Base-by-base conservation (phyloP, 2,329 filamentous ascomycete genomes). In the Aspergillus ochraceus region DNA sequence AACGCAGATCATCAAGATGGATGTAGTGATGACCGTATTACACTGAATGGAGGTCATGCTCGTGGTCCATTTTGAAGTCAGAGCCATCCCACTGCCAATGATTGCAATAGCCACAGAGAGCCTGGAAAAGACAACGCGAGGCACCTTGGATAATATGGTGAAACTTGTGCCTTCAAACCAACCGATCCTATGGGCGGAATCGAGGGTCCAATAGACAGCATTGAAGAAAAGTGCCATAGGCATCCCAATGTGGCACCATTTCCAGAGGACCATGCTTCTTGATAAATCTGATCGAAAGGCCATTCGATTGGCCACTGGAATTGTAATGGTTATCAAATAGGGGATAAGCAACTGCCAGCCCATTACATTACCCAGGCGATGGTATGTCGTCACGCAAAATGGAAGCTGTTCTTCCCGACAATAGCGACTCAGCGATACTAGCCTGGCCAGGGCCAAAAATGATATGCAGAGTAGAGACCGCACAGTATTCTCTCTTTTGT, bases 361-460 rank as follows among this genome's bases (percentile, higher is more conserved):
- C 30, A 32, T 32, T 5, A 32, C 30, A 1, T 5, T 32, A 32
- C 30, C 30, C 30, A 32, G 30, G 30, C 30, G 30, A 32, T 32
- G 30, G 12, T 32, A 32, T 32, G 94, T 97, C 2, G 93, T 96
- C 57, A 85, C 87, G 81, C 95, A 99, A 78, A 89, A 95, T 0
- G 94, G 94, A 90, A 97, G 96, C 77, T 98, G 95, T 79, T 99
- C 95, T 76, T 99, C 95, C 58, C 95, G 89, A 74, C 95, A 99
- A 20, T 98, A 86, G 66, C 91, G 90, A 9, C 93, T 97, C 30
- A 32, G 12, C 30, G 30, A 32, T 9, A 32, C 30, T 32, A 32
- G 30, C 30, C 30, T 32, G 30, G 30, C 6, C 30, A 32, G 30
- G 30, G 30, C 30, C 3, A 12, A 6, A 32, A 32, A 32, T 6